Base-by-base conservation (phyloP, 208 protist species). In the Porcisia deanei region DNA sequence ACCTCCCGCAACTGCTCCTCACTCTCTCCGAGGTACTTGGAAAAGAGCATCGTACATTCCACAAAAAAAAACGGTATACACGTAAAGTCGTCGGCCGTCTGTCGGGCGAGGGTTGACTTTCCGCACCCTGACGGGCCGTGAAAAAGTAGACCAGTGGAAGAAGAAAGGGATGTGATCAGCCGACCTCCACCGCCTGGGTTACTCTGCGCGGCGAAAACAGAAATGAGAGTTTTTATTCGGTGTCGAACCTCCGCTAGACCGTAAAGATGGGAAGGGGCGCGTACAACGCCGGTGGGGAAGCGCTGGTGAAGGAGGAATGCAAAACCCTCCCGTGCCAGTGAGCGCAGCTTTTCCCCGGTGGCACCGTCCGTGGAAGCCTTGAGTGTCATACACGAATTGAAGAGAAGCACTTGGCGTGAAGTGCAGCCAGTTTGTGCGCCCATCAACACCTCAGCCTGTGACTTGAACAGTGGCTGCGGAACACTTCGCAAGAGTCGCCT, bases 1-100 rank as follows among this genome's bases (percentile, higher is more conserved):
- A 95, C 83, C 37, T 85, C 83, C 3, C 94, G 87, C 77, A 98
- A 77, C 41, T 87, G 73, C 83, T 91, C 81, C 79, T 98, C 94
- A 68, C 92, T 98, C 81, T 98, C 91, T 22, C 94, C 94, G 20
- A 98, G 84, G 68, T 91, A 98, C 85, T 94, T 95, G 2, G 90
- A 91, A 76, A 97, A 98, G 22, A 98, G 85, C 22, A 75, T 68
- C 18, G 92, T 90, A 82, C 91, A 96, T 55, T 85, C 76, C 30
- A 95, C 89, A 69, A 93, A 86, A 53, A 86, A 89, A 73, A 91
- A 95, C 0, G 76, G 61, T 2, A 87, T 75, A 14, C 73, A 71
- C 25, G 88, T 85, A 58, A 92, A 90, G 25, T 71, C 65, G 16
- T 39, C 8, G 8, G 76, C 75, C 34, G 92, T 71, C 47, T 84